Conservation (phyloP, 2,329 filamentous ascomycete species). For the Talaromyces pinophilus region DNA sequence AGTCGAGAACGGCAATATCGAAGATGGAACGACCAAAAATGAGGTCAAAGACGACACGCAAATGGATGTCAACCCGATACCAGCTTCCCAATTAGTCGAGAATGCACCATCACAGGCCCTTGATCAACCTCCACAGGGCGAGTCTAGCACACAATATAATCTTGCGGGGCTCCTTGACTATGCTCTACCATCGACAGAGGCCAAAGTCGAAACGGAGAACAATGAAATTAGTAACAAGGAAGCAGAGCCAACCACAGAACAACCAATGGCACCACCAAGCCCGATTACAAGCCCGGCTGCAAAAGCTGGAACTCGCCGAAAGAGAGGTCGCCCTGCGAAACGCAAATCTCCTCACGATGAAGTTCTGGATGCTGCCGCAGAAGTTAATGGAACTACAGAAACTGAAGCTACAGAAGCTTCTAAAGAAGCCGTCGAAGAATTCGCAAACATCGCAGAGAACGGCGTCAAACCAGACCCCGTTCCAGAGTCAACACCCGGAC, state of each 20-base stretch:
- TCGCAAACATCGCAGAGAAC: neutral
- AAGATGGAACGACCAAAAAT: neutral
- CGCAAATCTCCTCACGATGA: constrained; percentile 7
- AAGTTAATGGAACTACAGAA: neutral
- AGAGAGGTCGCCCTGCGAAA: constrained; percentile 12
- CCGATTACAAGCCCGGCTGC: neutral
- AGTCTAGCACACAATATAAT: neutral
- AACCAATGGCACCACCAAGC: neutral
- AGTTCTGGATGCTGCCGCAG: neutral
- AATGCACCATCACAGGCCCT: neutral
- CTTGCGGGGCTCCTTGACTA: neutral
- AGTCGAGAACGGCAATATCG: neutral
- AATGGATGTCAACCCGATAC: neutral
- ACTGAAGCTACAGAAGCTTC: neutral
- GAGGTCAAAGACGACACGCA: neutral
- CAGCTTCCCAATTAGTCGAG: neutral
- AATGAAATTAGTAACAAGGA: neutral
- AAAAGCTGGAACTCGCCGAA: neutral
- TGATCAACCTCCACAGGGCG: neutral
- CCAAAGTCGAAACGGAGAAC: neutral
- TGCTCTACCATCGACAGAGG: neutral
- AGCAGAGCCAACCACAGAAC: neutral
- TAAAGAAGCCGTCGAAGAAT: neutral
- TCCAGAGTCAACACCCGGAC: neutral
- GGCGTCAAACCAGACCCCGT: neutral